Conservation (phyloP, 192 early-diverging fungal genomes). For the Podila horticola region DNA sequence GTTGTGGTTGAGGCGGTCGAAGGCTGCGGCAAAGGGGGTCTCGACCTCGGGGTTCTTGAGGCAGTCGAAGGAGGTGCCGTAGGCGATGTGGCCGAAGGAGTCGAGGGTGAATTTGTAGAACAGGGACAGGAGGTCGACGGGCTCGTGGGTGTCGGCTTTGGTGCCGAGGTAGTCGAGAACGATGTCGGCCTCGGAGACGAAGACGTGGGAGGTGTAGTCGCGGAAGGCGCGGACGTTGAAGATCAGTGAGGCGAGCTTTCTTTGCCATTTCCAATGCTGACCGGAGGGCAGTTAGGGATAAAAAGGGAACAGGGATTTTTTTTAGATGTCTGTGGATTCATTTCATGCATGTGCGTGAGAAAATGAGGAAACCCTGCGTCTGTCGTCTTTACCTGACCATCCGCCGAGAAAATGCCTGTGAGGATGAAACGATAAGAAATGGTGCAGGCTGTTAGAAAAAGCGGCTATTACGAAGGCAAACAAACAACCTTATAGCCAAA, state of each 20-base stretch:
- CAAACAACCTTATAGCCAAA: too few relatives aligned
- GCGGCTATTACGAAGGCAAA: too few relatives aligned
- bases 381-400: too few relatives aligned
- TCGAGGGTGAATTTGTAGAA: slow-evolving; percentile 59
- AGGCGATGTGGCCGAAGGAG: slow-evolving; percentile 50
- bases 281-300: neutral
- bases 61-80: slow-evolving; percentile 44
- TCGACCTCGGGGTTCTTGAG: slow-evolving; percentile 31
- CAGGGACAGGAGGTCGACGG: slow-evolving; percentile 57
- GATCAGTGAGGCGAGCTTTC: slow-evolving; percentile 52
- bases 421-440: too few relatives aligned
- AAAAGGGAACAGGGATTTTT: neutral
- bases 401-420: too few relatives aligned
- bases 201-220: slow-evolving; percentile 28
- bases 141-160: slow-evolving; percentile 26
- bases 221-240: slow-evolving; percentile 59
- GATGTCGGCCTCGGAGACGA: slow-evolving; percentile 22
- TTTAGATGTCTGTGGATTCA: too few relatives aligned
- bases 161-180: slow-evolving; percentile 32
- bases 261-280: slow-evolving; percentile 54
- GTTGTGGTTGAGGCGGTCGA: slow-evolving; percentile 59
- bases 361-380: too few relatives aligned
- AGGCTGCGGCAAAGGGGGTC: slow-evolving; percentile 61
- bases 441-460: too few relatives aligned
- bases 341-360: too few relatives aligned